A percentile compares a stretch with the other conserved stretches of the same genome.
Evolutionary conservation across 345 rosid species (phyloP).

Genomic region (Noccaea bulbosa): DNA sequence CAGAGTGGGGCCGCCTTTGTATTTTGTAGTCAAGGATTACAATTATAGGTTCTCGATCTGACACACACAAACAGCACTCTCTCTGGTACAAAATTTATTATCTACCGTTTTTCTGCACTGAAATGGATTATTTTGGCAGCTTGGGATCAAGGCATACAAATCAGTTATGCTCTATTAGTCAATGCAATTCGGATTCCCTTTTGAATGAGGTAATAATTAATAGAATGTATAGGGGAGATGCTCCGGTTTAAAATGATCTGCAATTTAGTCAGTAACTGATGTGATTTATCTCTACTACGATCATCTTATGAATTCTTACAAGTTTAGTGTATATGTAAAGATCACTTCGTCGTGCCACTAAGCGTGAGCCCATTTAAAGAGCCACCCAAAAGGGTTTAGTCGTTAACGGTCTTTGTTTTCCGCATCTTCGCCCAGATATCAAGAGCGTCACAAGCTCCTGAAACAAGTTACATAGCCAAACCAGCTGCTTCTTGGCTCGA

Average conservation of each 20-base stretch:
- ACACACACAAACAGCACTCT: conserved; percentile 10
- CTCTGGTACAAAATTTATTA: conserved; percentile 1
- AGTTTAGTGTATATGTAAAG: conserved; percentile 30
- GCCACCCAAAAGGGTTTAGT: conserved; percentile 11
- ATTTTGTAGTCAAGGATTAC: conserved; percentile 93
- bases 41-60: conserved; percentile 73
- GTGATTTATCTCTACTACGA: conserved; percentile 12
- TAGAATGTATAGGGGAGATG: neutral
- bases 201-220: conserved; percentile 69
- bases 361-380: conserved; percentile 27
- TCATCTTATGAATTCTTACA: conserved; percentile 26
- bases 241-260: conserved; percentile 12
- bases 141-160: conserved; percentile 79
- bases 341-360: conserved; percentile 30
- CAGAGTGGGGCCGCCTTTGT: conserved; percentile 92
- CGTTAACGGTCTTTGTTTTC: conserved; percentile 26
- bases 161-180: conserved; percentile 91
- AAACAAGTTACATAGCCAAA: conserved; percentile 88
- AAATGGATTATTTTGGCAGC: conserved; percentile 54
- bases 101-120: conserved; percentile 33
- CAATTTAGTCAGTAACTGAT: conserved; percentile 21
- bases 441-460: conserved; percentile 72
- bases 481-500: conserved; percentile 99
- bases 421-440: conserved; percentile 63
- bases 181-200: conserved; percentile 83